Evolutionary conservation across 2,329 filamentous ascomycete species (phyloP).

Genomic region (Aspergillus pseudoglaucus): DNA sequence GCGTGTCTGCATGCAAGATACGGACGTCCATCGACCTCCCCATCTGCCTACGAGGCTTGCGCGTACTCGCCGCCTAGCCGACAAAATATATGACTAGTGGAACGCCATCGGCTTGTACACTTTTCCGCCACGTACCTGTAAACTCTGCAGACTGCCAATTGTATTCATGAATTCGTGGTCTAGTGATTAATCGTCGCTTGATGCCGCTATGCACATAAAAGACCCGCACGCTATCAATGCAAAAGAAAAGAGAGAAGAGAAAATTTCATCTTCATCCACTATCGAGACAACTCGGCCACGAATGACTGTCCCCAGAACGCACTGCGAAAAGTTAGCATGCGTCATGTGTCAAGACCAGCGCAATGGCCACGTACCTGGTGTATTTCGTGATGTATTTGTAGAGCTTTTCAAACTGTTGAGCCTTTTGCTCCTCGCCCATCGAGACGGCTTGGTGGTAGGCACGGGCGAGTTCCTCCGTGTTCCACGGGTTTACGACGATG

Average conservation of each 20-base stretch:
- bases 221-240: neutral
- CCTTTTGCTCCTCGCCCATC: conserved; percentile 78
- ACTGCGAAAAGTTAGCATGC: conserved; percentile 33
- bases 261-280: neutral
- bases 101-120: no score
- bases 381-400: conserved; percentile 94
- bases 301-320: conserved; percentile 92
- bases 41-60: no score
- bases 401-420: conserved; percentile 77
- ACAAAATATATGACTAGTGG: no score
- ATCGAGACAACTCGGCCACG: conserved; percentile 67
- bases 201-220: neutral
- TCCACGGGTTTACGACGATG: conserved; percentile 92
- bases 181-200: neutral
- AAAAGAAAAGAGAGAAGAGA: neutral
- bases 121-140: neutral
- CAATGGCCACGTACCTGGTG: conserved; percentile 54
- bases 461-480: conserved; percentile 88
- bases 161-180: neutral
- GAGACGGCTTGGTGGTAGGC: conserved; percentile 91
- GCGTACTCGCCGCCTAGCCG: no score
- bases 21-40: neutral
- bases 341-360: neutral
- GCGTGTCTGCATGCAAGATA: neutral
- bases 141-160: neutral